Evolutionary conservation across 1,139 yeast genomes (phyloP).

Genomic region (Candida glucosophila): DNA sequence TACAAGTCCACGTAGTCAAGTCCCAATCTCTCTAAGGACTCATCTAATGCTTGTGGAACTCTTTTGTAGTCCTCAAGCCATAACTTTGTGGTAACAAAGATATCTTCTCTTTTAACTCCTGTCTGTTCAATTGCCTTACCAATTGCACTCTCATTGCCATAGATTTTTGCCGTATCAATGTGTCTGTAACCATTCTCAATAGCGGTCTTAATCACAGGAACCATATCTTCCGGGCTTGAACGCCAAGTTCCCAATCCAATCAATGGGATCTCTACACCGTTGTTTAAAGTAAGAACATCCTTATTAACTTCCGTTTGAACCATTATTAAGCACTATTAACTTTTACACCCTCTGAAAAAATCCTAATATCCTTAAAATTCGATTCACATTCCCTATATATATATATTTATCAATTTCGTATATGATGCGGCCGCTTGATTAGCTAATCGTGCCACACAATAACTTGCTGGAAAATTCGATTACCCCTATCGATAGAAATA

Average conservation of each 20-base stretch:
- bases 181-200: conserved; percentile 34
- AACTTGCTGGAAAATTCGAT: too few relatives aligned
- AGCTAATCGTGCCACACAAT: too few relatives aligned
- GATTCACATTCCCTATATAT: too few relatives aligned
- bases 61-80: conserved; percentile 38
- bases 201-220: conserved; percentile 27
- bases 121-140: conserved; percentile 44
- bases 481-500: too few relatives aligned
- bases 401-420: too few relatives aligned
- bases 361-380: too few relatives aligned
- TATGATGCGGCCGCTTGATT: too few relatives aligned
- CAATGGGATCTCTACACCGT: conserved; percentile 29
- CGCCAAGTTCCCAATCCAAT: conserved; percentile 34
- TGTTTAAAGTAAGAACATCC: too few relatives aligned
- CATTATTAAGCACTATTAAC: too few relatives aligned
- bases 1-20: conserved; percentile 51
- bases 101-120: conserved; percentile 40
- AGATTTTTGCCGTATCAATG: conserved; percentile 38
- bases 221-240: conserved; percentile 22
- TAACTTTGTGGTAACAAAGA: conserved; percentile 54
- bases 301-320: too few relatives aligned
- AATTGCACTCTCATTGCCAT: conserved; percentile 41
- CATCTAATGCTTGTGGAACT: conserved; percentile 30
- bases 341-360: too few relatives aligned
- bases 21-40: conserved; percentile 30